These are phyloP conservation scores for Irpex sp. DNA, from an alignment of 1,284 basidiomycete genomes.

Conservation along the genomic window DNA sequence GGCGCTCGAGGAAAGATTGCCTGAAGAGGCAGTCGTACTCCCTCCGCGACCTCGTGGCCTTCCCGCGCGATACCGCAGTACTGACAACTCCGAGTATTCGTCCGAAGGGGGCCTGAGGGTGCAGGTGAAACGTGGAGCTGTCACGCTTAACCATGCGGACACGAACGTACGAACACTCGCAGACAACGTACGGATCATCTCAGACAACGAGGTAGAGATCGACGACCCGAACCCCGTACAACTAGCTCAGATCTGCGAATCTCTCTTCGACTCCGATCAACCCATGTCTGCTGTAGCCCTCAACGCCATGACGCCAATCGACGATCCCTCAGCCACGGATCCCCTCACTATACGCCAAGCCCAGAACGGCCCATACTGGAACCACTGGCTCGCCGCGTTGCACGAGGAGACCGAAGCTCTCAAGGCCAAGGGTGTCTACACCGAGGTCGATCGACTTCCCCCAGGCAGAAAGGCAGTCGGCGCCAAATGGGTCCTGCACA, in stretches of 20 bases:
- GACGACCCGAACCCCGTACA: too few relatives aligned
- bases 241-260: too few relatives aligned
- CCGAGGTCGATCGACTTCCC: slow-evolving; percentile 18
- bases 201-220: too few relatives aligned
- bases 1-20: too few relatives aligned
- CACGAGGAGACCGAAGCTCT: slow-evolving; percentile 14
- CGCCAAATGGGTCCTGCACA: slow-evolving; percentile 29
- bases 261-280: too few relatives aligned
- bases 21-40: background rate
- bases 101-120: background rate
- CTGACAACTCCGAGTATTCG: background rate
- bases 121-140: too few relatives aligned
- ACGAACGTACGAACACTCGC: too few relatives aligned
- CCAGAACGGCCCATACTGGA: background rate
- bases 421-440: slow-evolving; percentile 11
- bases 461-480: slow-evolving; percentile 12
- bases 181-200: too few relatives aligned
- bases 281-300: background rate
- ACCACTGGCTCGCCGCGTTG: slow-evolving; percentile 5
- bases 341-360: background rate
- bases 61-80: too few relatives aligned
- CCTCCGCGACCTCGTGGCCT: background rate
- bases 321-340: background rate
- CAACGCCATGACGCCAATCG: background rate
- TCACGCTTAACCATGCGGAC: too few relatives aligned